These are phyloP conservation scores for Gossypium ekmanianum DNA, from an alignment of 345 rosid genomes.

Conservation along the genomic window DNA sequence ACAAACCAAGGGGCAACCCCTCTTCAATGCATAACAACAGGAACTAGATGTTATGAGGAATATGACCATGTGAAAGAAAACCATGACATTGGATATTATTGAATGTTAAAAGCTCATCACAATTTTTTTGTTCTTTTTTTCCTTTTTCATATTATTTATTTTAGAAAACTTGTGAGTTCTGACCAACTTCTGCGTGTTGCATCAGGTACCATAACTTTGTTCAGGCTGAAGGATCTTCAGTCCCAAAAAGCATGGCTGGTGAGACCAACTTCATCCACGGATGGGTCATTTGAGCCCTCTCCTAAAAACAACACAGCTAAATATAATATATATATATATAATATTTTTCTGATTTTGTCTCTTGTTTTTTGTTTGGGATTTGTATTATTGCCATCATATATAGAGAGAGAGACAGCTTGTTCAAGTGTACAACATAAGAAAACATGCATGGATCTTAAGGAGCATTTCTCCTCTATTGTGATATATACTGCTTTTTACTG, in stretches of 20 bases:
- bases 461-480: neutral
- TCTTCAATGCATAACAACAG: neutral
- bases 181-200: neutral
- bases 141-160: neutral
- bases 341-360: neutral
- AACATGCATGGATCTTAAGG: neutral
- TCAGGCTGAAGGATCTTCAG: slow-evolving; percentile 64
- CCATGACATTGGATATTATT: neutral
- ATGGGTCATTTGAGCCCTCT: slow-evolving; percentile 56
- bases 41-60: neutral
- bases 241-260: slow-evolving; percentile 38
- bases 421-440: slow-evolving; percentile 8
- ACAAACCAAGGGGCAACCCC: neutral
- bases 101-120: neutral
- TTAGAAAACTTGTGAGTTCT: neutral
- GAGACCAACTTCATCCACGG: slow-evolving; percentile 80
- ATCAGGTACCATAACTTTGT: slow-evolving; percentile 60
- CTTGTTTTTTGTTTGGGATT: neutral
- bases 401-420: neutral
- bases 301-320: neutral
- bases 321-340: neutral
- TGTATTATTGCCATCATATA: neutral
- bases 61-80: neutral
- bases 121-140: neutral
- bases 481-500: neutral